Base-by-base conservation (phyloP, 257 asterid genomes). In the Catharanthus roseus region DNA sequence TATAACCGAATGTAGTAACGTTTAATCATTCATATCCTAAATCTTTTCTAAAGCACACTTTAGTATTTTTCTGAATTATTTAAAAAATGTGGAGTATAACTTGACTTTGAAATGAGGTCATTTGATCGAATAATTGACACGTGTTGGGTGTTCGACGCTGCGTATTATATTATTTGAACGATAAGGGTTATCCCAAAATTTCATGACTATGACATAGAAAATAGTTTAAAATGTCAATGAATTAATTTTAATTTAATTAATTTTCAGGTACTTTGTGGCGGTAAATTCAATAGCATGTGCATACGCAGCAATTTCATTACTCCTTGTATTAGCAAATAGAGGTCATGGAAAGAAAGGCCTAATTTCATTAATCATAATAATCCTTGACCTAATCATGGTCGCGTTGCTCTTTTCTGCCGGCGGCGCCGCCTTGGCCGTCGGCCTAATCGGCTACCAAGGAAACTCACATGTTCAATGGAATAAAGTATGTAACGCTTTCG, bases 211-310 rank as follows among this genome's bases (percentile, higher is more conserved):
- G n/a, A n/a, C n/a, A n/a, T n/a, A n/a, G n/a, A n/a, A n/a, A n/a
- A n/a, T n/a, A n/a, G n/a, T n/a, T n/a, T n/a, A n/a, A n/a, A n/a
- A n/a, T n/a, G n/a, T n/a, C n/a, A n/a, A n/a, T n/a, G n/a, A n/a
- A n/a, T n/a, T n/a, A n/a, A n/a, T 15, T 2, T 47, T 47, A 1
- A 19, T 49, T 50, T 36, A 10, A 36, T 57, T n/a, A n/a, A n/a
- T 31, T 45, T 26, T 19, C 65, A 90, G 96, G 87, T 90, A 81
- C 69, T 78, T 88, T 8, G 87, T 89, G 74, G 88, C 80, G 79
- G 91, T 75, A 65, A 84, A 87, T 65, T 77, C 86, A 3, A 72
- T 89, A 50, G 96, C 96, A 66, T 76, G 96, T 69, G 84, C 49
- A 10, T 68, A 89, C 73, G 88, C 90, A 23, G 79, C 77, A 5